Percentiles rank a stretch among this genome's conserved stretches.
Evolutionary conservation across 257 asterid species (phyloP).

Genomic region (Petrea volubilis): DNA sequence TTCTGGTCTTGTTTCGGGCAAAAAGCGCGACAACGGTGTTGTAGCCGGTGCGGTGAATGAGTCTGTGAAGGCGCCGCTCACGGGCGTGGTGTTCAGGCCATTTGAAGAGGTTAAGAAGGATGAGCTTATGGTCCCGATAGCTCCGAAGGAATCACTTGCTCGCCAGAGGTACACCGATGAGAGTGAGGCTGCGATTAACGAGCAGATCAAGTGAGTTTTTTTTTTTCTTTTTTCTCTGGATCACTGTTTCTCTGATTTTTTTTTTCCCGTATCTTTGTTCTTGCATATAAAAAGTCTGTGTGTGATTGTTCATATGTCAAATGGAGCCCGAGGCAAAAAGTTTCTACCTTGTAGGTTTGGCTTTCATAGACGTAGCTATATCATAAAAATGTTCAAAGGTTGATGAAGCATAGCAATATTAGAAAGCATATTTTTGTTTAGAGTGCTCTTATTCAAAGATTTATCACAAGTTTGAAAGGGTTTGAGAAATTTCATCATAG

Average conservation of each 20-base stretch:
- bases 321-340: too few species aligned
- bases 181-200: slow-evolving; percentile 62
- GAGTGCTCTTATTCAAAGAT: not conserved
- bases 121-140: slow-evolving; percentile 49
- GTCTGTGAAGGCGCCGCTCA: slow-evolving; percentile 33
- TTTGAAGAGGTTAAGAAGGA: slow-evolving; percentile 81
- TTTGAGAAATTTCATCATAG: not conserved
- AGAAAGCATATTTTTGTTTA: not conserved
- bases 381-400: not conserved
- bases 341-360: not conserved
- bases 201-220: slow-evolving; percentile 65
- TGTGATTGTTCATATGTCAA: not conserved
- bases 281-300: not conserved
- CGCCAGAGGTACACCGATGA: slow-evolving; percentile 57
- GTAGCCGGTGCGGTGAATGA: slow-evolving; percentile 36
- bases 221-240: not conserved
- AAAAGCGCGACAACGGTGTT: slow-evolving; percentile 32
- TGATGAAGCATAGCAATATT: not conserved
- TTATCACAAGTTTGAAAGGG: not conserved
- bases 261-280: not conserved
- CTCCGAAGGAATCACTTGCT: slow-evolving; percentile 62
- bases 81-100: slow-evolving; percentile 82
- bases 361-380: too few species aligned
- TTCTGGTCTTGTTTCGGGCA: slow-evolving; percentile 32
- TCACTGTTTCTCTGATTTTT: too few species aligned